phyloP scores from a whole-genome alignment of 495 filamentous ascomycete genomes.

The Penicillium nucicola region DNA sequence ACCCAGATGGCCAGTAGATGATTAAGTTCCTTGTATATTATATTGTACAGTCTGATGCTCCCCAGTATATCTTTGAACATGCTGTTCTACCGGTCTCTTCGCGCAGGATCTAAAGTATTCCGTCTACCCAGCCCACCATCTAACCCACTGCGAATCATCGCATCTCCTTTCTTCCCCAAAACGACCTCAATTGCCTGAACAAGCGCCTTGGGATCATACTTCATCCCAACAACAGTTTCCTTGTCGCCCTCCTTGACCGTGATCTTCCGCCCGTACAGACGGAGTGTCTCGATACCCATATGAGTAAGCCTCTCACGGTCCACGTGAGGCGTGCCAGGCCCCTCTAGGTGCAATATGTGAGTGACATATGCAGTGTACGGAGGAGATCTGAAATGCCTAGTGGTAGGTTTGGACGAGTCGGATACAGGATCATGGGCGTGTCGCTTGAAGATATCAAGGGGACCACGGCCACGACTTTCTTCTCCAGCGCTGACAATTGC shows the following conservation, averaged over 20 bases:
- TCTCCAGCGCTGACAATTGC: constrained; percentile 67
- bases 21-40: too few species aligned
- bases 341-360: constrained; percentile 80
- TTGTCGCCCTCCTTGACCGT: constrained; percentile 26
- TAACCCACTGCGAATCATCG: constrained; percentile 38
- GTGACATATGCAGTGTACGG: constrained; percentile 66
- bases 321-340: constrained; percentile 64
- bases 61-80: too few species aligned
- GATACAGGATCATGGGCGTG: not conserved
- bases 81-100: not conserved
- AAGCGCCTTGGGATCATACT: constrained; percentile 76
- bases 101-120: constrained; percentile 58
- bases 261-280: constrained; percentile 68
- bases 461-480: constrained; percentile 38
- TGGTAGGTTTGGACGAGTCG: constrained; percentile 9
- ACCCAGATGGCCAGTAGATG: too few species aligned
- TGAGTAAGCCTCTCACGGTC: constrained; percentile 59
- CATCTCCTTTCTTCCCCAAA: constrained; percentile 63
- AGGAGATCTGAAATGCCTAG: constrained; percentile 12
- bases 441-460: constrained; percentile 1
- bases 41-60: too few species aligned
- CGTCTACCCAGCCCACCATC: constrained; percentile 57
- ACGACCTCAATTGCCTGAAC: constrained; percentile 76
- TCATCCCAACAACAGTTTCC: constrained; percentile 45
- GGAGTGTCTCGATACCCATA: constrained; percentile 73